Base-by-base conservation (phyloP, 1,284 basidiomycete species). In the Puccinia sorghi region DNA sequence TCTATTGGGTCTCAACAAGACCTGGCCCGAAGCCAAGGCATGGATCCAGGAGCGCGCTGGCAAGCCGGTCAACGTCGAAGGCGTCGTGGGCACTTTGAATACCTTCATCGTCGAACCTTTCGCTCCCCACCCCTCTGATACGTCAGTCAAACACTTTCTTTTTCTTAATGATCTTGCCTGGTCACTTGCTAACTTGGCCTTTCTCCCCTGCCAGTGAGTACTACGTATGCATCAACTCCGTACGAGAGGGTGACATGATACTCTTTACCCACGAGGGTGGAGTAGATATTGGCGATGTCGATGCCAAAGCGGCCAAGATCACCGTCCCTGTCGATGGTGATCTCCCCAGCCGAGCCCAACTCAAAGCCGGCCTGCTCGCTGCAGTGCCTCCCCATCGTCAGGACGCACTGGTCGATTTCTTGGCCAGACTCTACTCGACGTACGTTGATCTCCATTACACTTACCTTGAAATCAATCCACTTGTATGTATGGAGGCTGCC, bases 261-360 rank as follows among this genome's bases (percentile, higher is more conserved):
- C 92, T 98, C 84, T 99, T 99, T 89, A 97, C 96, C 67, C 95
- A 97, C 86, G 94, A 97, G 85, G 97, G 96, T 83, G 96, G 97
- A 89, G 94, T 99, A 73, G 96, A 99, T 84, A 91, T 99, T 82
- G 96, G 96, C 82, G 96, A 99, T 86, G 97, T 99, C 83, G 94
- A 99, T 84, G 92, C 94, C 83, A 98, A 99, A 87, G 96, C 96
- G 2, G 90, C 96, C 84, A 91, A 92, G 84, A 90, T 99, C 81
- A 89, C 91, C 88, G 52, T 82, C 61, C 57, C 75, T 15, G 81
- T 82, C 39, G 82, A 81, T 48, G 84, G 82, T 37, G 82, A 82
- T 72, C 94, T 96, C 89, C 94, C 94, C 64, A 87, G 90, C 1
- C 91, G 93, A 83, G 88, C 90, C 76, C 87, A 87, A 81, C 90